Percentiles rank a stretch among this genome's conserved stretches.
phyloP scores from a whole-genome alignment of 352 stramenopile species.

The Bremia lactucae region DNA sequence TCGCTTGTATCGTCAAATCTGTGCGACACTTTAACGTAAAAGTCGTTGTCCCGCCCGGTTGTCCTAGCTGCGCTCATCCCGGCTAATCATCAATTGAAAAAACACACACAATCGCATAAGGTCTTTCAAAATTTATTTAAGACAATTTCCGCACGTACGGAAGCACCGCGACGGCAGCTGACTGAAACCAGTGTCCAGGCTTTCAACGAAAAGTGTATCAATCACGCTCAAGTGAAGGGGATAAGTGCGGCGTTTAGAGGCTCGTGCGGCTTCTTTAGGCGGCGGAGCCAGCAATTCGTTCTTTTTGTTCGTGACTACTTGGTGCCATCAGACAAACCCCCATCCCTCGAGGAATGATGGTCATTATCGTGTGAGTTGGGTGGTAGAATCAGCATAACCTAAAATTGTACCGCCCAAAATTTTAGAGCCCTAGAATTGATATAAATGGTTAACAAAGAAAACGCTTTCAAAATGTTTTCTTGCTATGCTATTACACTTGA shows the following conservation, averaged over 20 bases:
- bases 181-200: too few species aligned
- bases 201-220: neutral
- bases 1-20: conserved; percentile 13
- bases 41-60: conserved; percentile 18
- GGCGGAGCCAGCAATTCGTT: conserved; percentile 4
- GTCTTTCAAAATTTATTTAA: conserved; percentile 6
- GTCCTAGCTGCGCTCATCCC: conserved; percentile 9
- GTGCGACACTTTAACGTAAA: conserved; percentile 28
- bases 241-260: neutral
- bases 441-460: too few species aligned
- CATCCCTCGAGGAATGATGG: conserved; percentile 2
- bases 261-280: neutral
- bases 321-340: neutral
- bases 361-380: conserved; percentile 3
- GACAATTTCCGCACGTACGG: neutral
- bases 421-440: too few species aligned
- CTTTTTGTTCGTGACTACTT: conserved; percentile 7
- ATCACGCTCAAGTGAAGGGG: neutral
- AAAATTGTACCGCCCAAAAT: too few species aligned
- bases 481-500: too few species aligned
- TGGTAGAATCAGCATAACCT: conserved; percentile 10
- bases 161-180: neutral
- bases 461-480: too few species aligned
- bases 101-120: neutral
- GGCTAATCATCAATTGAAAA: conserved; percentile 3